Percentiles rank a stretch among this genome's conserved stretches.
Conservation (phyloP, 192 early-diverging fungal species). For the Oehlia diaphana region DNA sequence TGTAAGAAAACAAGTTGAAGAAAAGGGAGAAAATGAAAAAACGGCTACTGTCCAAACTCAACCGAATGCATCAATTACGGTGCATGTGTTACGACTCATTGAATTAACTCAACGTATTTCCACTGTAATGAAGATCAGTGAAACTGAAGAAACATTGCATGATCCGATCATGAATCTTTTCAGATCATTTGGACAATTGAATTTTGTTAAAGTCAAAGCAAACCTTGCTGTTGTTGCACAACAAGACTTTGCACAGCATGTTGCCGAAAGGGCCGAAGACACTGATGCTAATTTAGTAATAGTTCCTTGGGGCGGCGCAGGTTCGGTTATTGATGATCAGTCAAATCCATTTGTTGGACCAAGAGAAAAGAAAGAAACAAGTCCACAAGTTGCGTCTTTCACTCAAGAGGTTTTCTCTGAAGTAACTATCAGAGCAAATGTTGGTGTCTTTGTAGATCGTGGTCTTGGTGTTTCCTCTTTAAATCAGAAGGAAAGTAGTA, state of each 20-base stretch:
- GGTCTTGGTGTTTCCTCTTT: constrained; percentile 56
- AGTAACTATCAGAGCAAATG: constrained; percentile 16
- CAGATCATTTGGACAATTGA: constrained; percentile 76
- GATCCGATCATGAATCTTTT: constrained; percentile 85
- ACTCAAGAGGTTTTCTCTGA: constrained; percentile 46
- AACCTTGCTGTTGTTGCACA: constrained; percentile 58
- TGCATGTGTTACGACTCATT: constrained; percentile 75
- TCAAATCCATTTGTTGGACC: constrained; percentile 7
- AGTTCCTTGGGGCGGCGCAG: constrained; percentile 30
- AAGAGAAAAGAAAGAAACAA: constrained; percentile 28
- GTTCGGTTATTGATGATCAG: constrained; percentile 13
- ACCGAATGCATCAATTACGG: constrained; percentile 30
- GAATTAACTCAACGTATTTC: constrained; percentile 80
- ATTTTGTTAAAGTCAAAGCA: constrained; percentile 62
- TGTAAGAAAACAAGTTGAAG: background rate
- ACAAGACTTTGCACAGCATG: constrained; percentile 69
- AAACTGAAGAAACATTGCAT: constrained; percentile 57
- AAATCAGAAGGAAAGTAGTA: constrained; percentile 26
- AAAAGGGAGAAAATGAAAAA: constrained; percentile 8
- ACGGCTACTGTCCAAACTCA: background rate
- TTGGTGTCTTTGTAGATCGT: constrained; percentile 75
- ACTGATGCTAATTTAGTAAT: constrained; percentile 60
- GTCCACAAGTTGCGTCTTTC: constrained; percentile 49
- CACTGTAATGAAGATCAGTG: constrained; percentile 74
- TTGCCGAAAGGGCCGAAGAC: constrained; percentile 57